Conservation (phyloP, 805 yeast genomes). For the Candida awuae region DNA sequence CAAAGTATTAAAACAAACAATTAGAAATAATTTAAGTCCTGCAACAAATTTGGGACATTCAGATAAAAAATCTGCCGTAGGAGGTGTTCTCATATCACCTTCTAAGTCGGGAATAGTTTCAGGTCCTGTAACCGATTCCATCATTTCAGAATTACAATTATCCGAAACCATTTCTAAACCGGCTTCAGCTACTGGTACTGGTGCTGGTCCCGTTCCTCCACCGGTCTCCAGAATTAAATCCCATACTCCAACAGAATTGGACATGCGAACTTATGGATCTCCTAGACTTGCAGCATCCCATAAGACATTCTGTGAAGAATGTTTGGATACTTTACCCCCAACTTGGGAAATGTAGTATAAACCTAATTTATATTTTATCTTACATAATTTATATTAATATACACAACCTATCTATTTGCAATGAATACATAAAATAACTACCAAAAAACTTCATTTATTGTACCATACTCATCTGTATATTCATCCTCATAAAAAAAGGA, state of each 20-base stretch:
- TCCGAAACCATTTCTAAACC: too few species aligned
- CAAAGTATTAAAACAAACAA: constrained; percentile 61
- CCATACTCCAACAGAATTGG: constrained; percentile 4
- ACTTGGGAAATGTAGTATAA: constrained; percentile 21
- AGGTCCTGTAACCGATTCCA: too few species aligned
- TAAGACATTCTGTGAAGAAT: constrained; percentile 20
- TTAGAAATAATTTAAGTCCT: constrained; percentile 55
- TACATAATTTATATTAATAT: background rate
- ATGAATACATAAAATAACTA: background rate
- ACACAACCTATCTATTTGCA: background rate
- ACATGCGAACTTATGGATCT: constrained; percentile 6
- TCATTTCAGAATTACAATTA: too few species aligned
- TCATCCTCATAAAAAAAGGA: constrained; percentile 4
- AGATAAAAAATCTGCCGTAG: constrained; percentile 30
- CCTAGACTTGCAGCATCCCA: constrained; percentile 8
- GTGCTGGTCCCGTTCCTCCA: background rate
- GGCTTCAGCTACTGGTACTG: background rate
- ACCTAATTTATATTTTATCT: constrained; percentile 10
- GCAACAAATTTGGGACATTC: constrained; percentile 53
- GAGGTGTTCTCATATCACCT: constrained; percentile 3
- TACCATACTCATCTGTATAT: background rate
- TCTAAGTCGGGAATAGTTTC: too few species aligned
- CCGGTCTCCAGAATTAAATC: background rate
- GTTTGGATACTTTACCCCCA: constrained; percentile 22
- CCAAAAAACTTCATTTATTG: background rate